Conservation (phyloP, 306 rosid species). For the Senna tora region DNA sequence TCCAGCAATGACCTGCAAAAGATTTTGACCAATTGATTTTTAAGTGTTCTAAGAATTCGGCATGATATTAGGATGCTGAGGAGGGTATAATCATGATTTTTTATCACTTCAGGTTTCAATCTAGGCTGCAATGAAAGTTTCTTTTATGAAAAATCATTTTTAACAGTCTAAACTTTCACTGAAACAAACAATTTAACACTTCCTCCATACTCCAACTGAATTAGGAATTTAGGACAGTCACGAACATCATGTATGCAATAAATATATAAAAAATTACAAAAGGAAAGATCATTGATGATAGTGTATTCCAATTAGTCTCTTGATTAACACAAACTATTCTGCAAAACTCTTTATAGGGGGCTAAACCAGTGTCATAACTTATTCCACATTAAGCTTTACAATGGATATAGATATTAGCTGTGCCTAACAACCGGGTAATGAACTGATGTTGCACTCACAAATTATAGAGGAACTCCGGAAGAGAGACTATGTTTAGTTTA, state of each 20-base stretch:
- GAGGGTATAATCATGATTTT: slow-evolving; percentile 6
- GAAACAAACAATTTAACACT: slow-evolving; percentile 20
- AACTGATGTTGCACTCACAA: not conserved
- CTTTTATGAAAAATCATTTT: slow-evolving; percentile 7
- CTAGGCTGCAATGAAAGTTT: slow-evolving; percentile 1
- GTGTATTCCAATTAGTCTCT: not conserved
- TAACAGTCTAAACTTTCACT: not conserved
- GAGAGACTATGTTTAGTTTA: not conserved
- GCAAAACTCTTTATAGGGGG: not conserved
- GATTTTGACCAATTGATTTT: slow-evolving; percentile 30
- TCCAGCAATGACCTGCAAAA: slow-evolving; percentile 65
- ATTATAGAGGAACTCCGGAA: not conserved
- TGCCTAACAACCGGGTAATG: not conserved
- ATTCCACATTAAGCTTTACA: not conserved
- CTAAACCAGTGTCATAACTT: not conserved
- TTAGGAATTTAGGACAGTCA: slow-evolving; percentile 7
- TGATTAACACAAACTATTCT: not conserved
- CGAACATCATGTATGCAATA: not conserved
- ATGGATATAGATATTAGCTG: not conserved
- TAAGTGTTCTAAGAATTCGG: slow-evolving; percentile 22
- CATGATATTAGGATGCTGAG: slow-evolving; percentile 10
- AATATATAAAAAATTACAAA: not conserved
- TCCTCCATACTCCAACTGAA: slow-evolving; percentile 14
- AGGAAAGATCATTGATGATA: not conserved
- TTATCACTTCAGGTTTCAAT: not conserved